Evolutionary conservation across 768 basidiomycete genomes (phyloP), one percentile per base, ranked within the genome.

Genomic region (Leccinum uliginosum): DNA sequence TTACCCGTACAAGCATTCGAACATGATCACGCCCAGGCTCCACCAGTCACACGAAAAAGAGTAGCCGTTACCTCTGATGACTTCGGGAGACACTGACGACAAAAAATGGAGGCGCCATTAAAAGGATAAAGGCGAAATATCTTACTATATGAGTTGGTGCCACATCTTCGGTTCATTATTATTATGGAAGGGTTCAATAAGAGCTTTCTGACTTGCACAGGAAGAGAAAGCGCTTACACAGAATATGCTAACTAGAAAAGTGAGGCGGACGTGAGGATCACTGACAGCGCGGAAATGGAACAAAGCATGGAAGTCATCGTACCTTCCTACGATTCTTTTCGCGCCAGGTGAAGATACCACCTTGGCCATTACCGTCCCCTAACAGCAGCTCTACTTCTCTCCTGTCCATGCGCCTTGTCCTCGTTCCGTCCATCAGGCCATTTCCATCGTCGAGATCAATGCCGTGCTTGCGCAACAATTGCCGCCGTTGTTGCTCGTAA

Each of bases 21-120:
- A 98, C 86, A 93, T 91, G 70, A 99, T 98, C 54, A 97, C 89
- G 12, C 94, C 95, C 47, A 98, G 81, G 74, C 90, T 93, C 96
- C 96, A 99, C 94, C 94, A 98, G 69, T 98, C 96, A 69, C 93
- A 96, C 34, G 88, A 90, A 74, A 91, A 95, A 38, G 88, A 85
- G 73, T 98, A 98, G 24, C 94, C 95, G 67, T 91, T 89, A 21
- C 90, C 89, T 63, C 90, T 83, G 67, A 93, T 91, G 47, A 93
- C 91, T 71, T 93, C 91, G 44, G 91, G 91, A 9, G 89, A 91
- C 90, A 92, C 91, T 93, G 60, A 47, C 53, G 59, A 58, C 30
- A 62, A 56, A 56, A 57, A 63, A 63, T 56, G 64, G 66, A 66
- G 59, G 43, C 11, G 68, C 64, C 58, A 65, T 59, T 60, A 61